Base-by-base conservation (phyloP, 306 rosid genomes). In the Hylodesmum podocarpum region DNA sequence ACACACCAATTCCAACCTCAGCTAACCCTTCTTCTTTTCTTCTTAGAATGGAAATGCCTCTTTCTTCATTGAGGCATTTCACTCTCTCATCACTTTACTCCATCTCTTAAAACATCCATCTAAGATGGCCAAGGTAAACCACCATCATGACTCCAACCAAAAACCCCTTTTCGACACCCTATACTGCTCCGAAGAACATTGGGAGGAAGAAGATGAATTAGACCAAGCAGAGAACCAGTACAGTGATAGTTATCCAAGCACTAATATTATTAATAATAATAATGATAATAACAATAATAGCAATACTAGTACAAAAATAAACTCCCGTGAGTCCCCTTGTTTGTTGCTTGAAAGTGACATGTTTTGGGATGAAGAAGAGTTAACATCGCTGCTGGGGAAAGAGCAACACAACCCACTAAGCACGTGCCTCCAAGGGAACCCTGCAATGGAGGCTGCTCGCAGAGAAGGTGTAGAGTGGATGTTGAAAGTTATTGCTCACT, bases 291-390 rank as follows among this genome's bases (percentile, higher is more conserved):
- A 5, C 0, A 18, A 18, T 67, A 12, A 3, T 15, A 47, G 29
- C 22, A 75, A 50, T 1, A 29, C 15, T 34, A 62, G 53, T 47
- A 77, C 75, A 39, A 33, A 31, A 28, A 59, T 74, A 22, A 79
- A 78, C 54, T 61, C 80, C 5, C n/a, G n/a, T n/a, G n/a, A n/a
- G n/a, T 55, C 16, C 0, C 5, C 67, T 43, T 76, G 73, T 44
- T 11, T 51, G 16, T 53, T 91, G 54, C 53, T 82, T 6, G 88
- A 96, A 75, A 88, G 77, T 14, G 96, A 95, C 84, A 76, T 95
- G 31, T 76, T 79, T 22, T 92, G 96, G 88, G 96, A 93, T 18
- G 86, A 91, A 4, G 87, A 88, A n/a, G 96, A 96, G 83, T 86
- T 96, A 2, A 44, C 46, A 40, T 78, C 89, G 72, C 83, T 96